These are phyloP conservation scores for Myxozyma mucilagina DNA, from an alignment of 805 yeast genomes.

Conservation along the genomic window DNA sequence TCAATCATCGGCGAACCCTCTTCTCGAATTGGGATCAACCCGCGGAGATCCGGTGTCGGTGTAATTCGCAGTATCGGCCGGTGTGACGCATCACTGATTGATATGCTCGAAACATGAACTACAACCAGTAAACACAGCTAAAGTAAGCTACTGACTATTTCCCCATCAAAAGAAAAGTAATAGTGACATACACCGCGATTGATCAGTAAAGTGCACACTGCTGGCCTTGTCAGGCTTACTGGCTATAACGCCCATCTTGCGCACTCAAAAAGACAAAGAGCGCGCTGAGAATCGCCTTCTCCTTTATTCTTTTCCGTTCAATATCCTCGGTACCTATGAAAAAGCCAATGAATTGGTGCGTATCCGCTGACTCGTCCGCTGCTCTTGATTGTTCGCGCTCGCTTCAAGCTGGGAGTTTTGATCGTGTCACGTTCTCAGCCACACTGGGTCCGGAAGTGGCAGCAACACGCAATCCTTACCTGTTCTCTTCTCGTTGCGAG, in stretches of 20 bases:
- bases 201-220: constrained; percentile 17
- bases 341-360: too few relatives aligned
- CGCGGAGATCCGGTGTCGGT: constrained; percentile 6
- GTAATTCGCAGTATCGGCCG: constrained; percentile 5
- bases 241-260: constrained; percentile 26
- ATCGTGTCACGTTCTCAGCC: too few relatives aligned
- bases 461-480: too few relatives aligned
- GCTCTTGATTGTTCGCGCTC: too few relatives aligned
- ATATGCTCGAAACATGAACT: constrained; percentile 12
- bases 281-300: too few relatives aligned
- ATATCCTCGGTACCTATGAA: too few relatives aligned
- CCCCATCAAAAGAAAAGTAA: neutral
- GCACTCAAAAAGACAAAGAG: too few relatives aligned
- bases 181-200: constrained; percentile 21
- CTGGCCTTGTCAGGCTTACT: constrained; percentile 26
- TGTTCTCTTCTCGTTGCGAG: too few relatives aligned
- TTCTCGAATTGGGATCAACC: constrained; percentile 4
- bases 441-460: too few relatives aligned
- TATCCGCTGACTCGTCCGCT: too few relatives aligned
- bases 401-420: too few relatives aligned
- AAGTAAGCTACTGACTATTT: neutral
- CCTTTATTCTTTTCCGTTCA: too few relatives aligned
- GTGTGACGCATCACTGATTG: constrained; percentile 1
- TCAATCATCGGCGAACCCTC: constrained; percentile 19
- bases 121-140: neutral